Base-by-base conservation (phyloP, 208 protist species). In the Crithidia sp. region DNA sequence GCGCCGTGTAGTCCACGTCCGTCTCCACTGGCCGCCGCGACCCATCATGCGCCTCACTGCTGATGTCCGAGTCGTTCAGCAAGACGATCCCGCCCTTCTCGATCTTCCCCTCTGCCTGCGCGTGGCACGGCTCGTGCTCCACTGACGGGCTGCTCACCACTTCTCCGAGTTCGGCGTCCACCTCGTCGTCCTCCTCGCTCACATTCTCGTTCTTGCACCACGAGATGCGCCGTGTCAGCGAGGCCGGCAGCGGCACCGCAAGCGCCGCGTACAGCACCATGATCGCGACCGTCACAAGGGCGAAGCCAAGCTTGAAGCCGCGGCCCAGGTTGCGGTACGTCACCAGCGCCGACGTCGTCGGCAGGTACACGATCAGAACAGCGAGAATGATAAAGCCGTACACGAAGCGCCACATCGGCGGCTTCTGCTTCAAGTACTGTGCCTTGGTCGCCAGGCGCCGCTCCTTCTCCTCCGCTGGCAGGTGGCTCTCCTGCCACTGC, bases 1-100 rank as follows among this genome's bases (percentile, higher is more conserved):
- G 86, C 5, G 83, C 81, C 45, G 86, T 73, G 81, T 85, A 91
- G 71, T 91, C 86, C 12, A 88, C 67, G 16, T 90, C 82, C 28
- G 74, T 81, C 50, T 66, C 74, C 37, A 81, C 64, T 10, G 13
- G 47, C 36, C 7, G 16, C 39, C 28, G 28, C 28, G 28, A 13
- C 7, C 37, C 5, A n/a, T 14, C 54, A 17, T 5, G 39, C 7
- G 10, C 6, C 17, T 13, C 44, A 52, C 49, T 28, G 44, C 36
- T 40, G 16, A 44, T 44, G n/a, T n/a, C 3, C 4, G 10, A 5
- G 2, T 53, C 56, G 28, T 52, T 16, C n/a, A 0, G 5, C 28
- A 19, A 14, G 0, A 16, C 28, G 37, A 52, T 12, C 36, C 7
- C 7, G 44, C 17, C 58, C 39, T 55, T 54, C 71, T 69, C 36